Evolutionary conservation across 257 asterid species (phyloP).

Genomic region (Jacaranda copaia): DNA sequence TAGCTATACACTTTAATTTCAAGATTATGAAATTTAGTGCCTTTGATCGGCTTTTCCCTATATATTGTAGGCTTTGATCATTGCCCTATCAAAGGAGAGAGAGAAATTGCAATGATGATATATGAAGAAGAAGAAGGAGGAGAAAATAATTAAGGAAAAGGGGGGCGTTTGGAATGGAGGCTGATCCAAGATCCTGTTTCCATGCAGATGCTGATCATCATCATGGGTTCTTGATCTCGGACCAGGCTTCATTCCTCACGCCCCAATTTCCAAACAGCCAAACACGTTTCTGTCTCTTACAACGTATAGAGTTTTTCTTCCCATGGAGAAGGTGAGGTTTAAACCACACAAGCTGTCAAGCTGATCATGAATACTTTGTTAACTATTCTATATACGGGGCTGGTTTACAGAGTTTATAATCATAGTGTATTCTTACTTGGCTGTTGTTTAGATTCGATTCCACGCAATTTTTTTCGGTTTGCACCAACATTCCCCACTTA

Average conservation of each 20-base stretch:
- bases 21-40: slow-evolving; percentile 45
- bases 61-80: slow-evolving; percentile 35
- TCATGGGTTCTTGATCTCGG: slow-evolving; percentile 54
- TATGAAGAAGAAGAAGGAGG: slow-evolving; percentile 36
- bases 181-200: slow-evolving; percentile 48
- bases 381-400: too few species aligned
- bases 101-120: slow-evolving; percentile 5
- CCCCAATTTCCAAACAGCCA: slow-evolving; percentile 43
- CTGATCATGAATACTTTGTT: too few species aligned
- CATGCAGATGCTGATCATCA: not conserved
- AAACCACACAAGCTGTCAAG: too few species aligned
- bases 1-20: not conserved
- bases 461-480: too few species aligned
- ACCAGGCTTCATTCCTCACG: slow-evolving; percentile 93
- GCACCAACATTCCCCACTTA: too few species aligned
- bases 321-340: too few species aligned
- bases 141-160: slow-evolving; percentile 17
- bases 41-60: slow-evolving; percentile 36
- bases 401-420: too few species aligned
- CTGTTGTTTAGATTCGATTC: too few species aligned
- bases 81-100: slow-evolving; percentile 52
- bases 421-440: too few species aligned
- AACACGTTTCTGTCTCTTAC: not conserved
- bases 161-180: slow-evolving; percentile 74
- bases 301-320: too few species aligned